A percentile compares a stretch with the other conserved stretches of the same genome.
phyloP scores from a whole-genome alignment of 164 flowering plant species.

The Piper longum region DNA sequence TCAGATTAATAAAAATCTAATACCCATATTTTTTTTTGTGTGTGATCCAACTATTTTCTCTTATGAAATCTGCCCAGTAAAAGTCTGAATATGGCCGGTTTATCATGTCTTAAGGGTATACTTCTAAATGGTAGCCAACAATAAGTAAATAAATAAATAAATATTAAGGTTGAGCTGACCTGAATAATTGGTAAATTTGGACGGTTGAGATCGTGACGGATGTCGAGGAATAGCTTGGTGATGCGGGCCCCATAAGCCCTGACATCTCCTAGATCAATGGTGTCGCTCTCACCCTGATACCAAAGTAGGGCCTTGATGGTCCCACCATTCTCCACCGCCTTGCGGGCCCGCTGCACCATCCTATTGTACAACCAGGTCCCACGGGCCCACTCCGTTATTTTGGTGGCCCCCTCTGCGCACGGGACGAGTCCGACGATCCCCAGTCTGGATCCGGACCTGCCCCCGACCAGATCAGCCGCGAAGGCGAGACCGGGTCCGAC shows the following conservation, averaged over 20 bases:
- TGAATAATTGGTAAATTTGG: slow-evolving; percentile 62
- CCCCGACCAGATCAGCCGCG: slow-evolving; percentile 30
- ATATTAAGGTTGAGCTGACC: slow-evolving; percentile 15
- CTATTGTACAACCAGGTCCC: slow-evolving; percentile 30
- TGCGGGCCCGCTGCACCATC: slow-evolving; percentile 30
- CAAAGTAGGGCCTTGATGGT: slow-evolving; percentile 36
- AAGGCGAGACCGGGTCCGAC: slow-evolving; percentile 80
- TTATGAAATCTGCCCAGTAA: too few relatives aligned
- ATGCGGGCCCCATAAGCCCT: slow-evolving; percentile 9
- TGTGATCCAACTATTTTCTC: too few relatives aligned
- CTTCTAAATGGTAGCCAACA: too few relatives aligned
- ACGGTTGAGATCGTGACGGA: slow-evolving; percentile 42
- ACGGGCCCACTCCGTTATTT: slow-evolving; percentile 37
- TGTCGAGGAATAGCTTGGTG: slow-evolving; percentile 14
- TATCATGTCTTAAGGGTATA: too few relatives aligned
- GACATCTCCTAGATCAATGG: slow-evolving; percentile 25
- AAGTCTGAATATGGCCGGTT: too few relatives aligned
- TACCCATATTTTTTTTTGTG: too few relatives aligned
- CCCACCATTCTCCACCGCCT: slow-evolving; percentile 32
- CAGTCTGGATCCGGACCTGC: slow-evolving; percentile 19
- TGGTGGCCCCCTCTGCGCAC: slow-evolving; percentile 66
- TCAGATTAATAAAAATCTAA: too few relatives aligned
- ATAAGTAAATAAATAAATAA: too few relatives aligned
- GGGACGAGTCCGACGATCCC: slow-evolving; percentile 59
- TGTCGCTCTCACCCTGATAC: slow-evolving; percentile 67